Base-by-base conservation (phyloP, 352 stramenopile genomes). In the Peronosclerospora sorghi region DNA sequence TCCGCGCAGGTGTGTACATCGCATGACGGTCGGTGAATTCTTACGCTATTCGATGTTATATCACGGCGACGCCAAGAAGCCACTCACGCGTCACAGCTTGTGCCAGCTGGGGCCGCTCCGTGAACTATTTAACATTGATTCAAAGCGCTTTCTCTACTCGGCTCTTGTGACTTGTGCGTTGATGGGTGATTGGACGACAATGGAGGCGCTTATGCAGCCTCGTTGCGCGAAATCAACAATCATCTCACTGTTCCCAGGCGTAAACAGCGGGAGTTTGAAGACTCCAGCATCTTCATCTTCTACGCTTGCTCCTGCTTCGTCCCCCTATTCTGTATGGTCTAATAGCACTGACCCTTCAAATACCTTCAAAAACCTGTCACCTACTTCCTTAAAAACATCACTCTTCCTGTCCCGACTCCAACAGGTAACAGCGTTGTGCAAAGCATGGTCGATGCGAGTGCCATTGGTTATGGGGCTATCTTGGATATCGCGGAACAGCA, bases 391-490 rank as follows among this genome's bases (percentile, higher is more conserved):
- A n/a, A n/a, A 15, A 50, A 12, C 8, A 24, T 30, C 7, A 45
- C 50, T 29, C n/a, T 49, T 41, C 32, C 54, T 37, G 15, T 35
- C 15, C 35, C 52, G 8, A 39, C 32, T 29, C 20, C 48, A 45
- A 13, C 43, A 45, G 29, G 41, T 4, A 67, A 54, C 13, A 49
- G 24, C 15, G 32, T 32, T 14, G 32, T 62, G 9, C 48, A 51
- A 5, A 42, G 44, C 17, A 67, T 67, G 48, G 57, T 67, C 2
- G 57, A 63, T 26, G 58, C 59, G 14, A 62, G 56, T 34, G 64
- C 53, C 15, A 81, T 86, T 39, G 77, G 77, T 4, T 86, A 77
- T 48, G 77, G 77, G 34, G 64, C 73, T 13, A 73, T 89, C 26
- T 51, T 89, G 17, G 73, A 86, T 56, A 59, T 85, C 12, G 67